These are phyloP conservation scores for Aspergillus panamensis DNA, from an alignment of 495 filamentous ascomycete species.

Conservation along the genomic window DNA sequence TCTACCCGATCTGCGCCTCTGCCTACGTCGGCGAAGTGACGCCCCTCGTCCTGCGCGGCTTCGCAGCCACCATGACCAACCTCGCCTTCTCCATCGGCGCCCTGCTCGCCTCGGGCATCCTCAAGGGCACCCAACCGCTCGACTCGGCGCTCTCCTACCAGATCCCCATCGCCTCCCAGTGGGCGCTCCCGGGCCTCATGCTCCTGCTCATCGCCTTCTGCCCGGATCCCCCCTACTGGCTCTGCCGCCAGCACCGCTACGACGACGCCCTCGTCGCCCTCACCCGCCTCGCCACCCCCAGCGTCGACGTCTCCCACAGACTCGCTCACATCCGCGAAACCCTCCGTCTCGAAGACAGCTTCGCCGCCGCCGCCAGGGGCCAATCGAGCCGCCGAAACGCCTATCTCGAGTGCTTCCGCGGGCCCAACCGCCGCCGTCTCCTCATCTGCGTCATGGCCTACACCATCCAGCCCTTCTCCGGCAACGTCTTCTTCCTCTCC, in stretches of 20 bases:
- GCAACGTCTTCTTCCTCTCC: constrained; percentile 31
- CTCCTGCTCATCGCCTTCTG: constrained; percentile 39
- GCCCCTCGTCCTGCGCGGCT: constrained; percentile 40
- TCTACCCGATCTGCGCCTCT: constrained; percentile 36
- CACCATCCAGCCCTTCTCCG: constrained; percentile 44
- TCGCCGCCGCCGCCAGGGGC: constrained; percentile 30
- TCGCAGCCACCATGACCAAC: constrained; percentile 38
- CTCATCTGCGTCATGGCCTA: constrained; percentile 49
- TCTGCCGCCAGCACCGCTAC: constrained; percentile 39
- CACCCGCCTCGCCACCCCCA: constrained; percentile 29
- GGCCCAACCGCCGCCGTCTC: constrained; percentile 44
- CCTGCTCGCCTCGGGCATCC: constrained; percentile 36
- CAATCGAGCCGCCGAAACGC: constrained; percentile 29
- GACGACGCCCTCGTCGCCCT: constrained; percentile 39
- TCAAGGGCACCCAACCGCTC: constrained; percentile 35
- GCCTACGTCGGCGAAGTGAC: constrained; percentile 38
- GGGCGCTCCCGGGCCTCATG: constrained; percentile 32
- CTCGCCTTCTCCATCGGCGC: constrained; percentile 39
- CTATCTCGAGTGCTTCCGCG: constrained; percentile 44
- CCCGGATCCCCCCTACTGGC: constrained; percentile 51
- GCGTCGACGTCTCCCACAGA: constrained; percentile 20
- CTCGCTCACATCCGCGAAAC: constrained; percentile 37
- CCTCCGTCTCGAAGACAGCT: constrained; percentile 34
- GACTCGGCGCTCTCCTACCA: constrained; percentile 33
- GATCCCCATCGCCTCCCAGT: constrained; percentile 38